Evolutionary conservation across 257 asterid species (phyloP), one percentile per base, ranked within the genome.

Genomic region (Cordia subcordata): DNA sequence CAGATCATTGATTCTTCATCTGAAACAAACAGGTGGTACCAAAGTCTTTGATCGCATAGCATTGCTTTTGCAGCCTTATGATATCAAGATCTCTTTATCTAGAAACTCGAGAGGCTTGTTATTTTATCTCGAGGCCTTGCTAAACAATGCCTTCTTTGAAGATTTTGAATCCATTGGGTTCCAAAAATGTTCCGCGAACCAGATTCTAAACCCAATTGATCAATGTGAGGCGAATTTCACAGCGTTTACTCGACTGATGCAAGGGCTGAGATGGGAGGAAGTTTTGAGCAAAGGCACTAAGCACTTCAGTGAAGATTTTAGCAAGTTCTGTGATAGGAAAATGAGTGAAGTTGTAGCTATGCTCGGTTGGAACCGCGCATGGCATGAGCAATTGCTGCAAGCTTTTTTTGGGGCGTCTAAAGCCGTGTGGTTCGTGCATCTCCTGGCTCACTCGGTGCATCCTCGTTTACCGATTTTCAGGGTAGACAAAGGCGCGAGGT

Each of bases 341-440:
- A 56, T 56, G 47, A 32, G 94, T 59, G 96, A 86, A 61, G 77
- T 86, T 67, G 99, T 93, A 59, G 94, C 91, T 13, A 68, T 93
- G 92, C 49, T 93, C 37, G 94, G 94, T 1, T 89, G 99, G 97
- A 93, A 79, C 68, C 71, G 91, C 45, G 97, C 99, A 5, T 93
- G 99, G 99, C 91, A 95, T n/a, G 99, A 89, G 53, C 95, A 88
- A 27, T 81, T 93, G 0, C 45, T 93, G 75, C 99, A 89, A 50
- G 82, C 96, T 22, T 93, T 93, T 38, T 93, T 93, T 46, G 80
- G 82, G 13, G 97, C 99, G 8, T 89, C 97, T 0, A 93, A 89
- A 38, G 81, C 94, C 0, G 90, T 93, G 44, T 93, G 97, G 97
- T 49, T 89, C 58, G 99, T 93, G 19, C 99, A 93, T 65, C 85